phyloP scores from a whole-genome alignment of 2,329 filamentous ascomycete species.

The Aulographum hederae region DNA sequence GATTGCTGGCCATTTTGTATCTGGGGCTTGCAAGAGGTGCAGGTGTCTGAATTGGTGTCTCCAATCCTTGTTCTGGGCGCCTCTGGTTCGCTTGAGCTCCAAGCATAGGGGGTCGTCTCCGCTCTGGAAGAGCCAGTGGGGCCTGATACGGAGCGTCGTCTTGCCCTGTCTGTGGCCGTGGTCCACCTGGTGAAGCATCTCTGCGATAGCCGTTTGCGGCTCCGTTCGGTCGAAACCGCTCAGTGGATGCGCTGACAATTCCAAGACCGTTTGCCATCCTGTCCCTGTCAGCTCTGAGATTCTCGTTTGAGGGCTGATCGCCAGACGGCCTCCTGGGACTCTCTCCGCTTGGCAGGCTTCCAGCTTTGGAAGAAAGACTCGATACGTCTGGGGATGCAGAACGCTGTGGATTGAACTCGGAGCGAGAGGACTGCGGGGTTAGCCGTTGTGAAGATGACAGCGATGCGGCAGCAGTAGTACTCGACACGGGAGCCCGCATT shows the following conservation, averaged over 20 bases:
- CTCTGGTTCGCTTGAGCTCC: conserved; percentile 13
- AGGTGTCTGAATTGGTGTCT: too few relatives aligned
- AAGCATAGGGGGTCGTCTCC: conserved; percentile 50
- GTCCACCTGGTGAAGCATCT: not conserved
- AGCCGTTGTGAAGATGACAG: conserved; percentile 16
- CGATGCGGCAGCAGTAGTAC: too few relatives aligned
- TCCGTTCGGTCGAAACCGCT: not conserved
- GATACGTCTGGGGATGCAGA: conserved; percentile 2
- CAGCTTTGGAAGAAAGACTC: conserved; percentile 3
- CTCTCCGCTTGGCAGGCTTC: too few relatives aligned
- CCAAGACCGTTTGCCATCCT: conserved; percentile 3
- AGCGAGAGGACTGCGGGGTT: conserved; percentile 20
- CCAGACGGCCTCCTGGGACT: too few relatives aligned
- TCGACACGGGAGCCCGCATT: too few relatives aligned
- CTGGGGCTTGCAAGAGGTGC: conserved; percentile 9
- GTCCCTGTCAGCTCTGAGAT: not conserved
- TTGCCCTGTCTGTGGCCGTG: not conserved
- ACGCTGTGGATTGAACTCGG: conserved; percentile 13
- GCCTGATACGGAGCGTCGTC: conserved; percentile 16
- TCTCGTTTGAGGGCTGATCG: too few relatives aligned
- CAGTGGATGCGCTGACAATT: conserved; percentile 1
- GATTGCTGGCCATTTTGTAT: not conserved
- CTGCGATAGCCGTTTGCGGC: not conserved
- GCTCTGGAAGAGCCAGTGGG: conserved; percentile 41
- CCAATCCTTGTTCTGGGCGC: too few relatives aligned